These are phyloP conservation scores for Maudiozyma saulgeensis DNA, from an alignment of 805 yeast species.

Conservation along the genomic window DNA sequence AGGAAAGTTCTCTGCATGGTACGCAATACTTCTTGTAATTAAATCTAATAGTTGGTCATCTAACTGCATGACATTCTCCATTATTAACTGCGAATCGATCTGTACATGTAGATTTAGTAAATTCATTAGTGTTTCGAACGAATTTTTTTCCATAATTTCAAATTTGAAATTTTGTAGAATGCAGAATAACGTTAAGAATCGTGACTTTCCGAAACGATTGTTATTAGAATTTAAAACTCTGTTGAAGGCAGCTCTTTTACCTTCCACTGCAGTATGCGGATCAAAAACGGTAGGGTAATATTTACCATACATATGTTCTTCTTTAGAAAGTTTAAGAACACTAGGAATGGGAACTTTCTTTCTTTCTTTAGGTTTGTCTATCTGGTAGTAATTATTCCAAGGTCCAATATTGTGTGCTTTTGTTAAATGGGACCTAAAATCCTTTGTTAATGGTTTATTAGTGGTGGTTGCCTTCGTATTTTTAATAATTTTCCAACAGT, in stretches of 20 bases:
- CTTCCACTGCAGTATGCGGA: background rate
- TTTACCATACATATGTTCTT: no score
- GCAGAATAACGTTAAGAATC: slow-evolving; percentile 6
- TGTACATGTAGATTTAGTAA: background rate
- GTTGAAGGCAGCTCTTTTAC: background rate
- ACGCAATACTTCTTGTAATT: no score
- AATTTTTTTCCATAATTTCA: slow-evolving; percentile 2
- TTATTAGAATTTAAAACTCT: background rate
- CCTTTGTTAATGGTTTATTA: background rate
- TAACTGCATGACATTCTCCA: background rate
- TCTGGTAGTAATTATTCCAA: slow-evolving; percentile 1
- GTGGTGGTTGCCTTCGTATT: background rate
- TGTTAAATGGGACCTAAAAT: slow-evolving; percentile 6
- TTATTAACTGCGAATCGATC: background rate
- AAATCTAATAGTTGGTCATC: no score
- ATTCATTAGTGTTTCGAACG: slow-evolving; percentile 3
- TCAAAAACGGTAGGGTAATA: background rate
- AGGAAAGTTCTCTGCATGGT: no score
- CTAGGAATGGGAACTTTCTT: no score
- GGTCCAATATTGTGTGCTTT: slow-evolving; percentile 4
- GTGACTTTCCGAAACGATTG: background rate
- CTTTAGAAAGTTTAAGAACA: no score
- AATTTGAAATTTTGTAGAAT: slow-evolving; percentile 10
- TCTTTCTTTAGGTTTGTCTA: no score
- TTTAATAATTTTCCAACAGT: slow-evolving; percentile 5